Conservation (phyloP, 345 rosid species). For the Salix exigua region DNA sequence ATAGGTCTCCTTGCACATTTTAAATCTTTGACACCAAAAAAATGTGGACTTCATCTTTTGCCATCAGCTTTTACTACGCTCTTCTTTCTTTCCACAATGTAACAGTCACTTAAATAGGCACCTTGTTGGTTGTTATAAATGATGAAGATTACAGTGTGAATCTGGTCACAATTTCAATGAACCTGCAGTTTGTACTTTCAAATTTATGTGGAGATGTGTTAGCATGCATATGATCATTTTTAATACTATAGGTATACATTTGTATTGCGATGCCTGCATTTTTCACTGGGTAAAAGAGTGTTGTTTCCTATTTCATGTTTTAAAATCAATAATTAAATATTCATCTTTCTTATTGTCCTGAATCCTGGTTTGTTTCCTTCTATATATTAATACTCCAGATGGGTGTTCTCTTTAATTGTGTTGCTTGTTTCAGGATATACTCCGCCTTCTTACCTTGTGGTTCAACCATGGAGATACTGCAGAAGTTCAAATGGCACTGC, state of each 20-base stretch:
- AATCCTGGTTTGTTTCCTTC: background rate
- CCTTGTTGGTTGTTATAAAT: background rate
- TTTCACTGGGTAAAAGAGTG: background rate
- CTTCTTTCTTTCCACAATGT: background rate
- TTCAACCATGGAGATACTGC: constrained; percentile 93
- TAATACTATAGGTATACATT: background rate
- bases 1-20: background rate
- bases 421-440: constrained; percentile 72
- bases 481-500: constrained; percentile 86
- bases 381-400: background rate
- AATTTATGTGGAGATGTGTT: background rate
- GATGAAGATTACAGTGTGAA: background rate
- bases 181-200: background rate
- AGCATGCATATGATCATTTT: background rate
- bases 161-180: background rate
- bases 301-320: background rate
- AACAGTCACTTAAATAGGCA: background rate
- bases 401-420: constrained; percentile 9
- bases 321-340: background rate
- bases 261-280: background rate
- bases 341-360: background rate
- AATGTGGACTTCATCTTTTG: background rate
- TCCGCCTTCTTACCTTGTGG: constrained; percentile 97
- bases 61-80: background rate
- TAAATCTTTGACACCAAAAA: background rate